phyloP scores from a whole-genome alignment of 1,284 basidiomycete genomes.

The Ganoderma multipileum region DNA sequence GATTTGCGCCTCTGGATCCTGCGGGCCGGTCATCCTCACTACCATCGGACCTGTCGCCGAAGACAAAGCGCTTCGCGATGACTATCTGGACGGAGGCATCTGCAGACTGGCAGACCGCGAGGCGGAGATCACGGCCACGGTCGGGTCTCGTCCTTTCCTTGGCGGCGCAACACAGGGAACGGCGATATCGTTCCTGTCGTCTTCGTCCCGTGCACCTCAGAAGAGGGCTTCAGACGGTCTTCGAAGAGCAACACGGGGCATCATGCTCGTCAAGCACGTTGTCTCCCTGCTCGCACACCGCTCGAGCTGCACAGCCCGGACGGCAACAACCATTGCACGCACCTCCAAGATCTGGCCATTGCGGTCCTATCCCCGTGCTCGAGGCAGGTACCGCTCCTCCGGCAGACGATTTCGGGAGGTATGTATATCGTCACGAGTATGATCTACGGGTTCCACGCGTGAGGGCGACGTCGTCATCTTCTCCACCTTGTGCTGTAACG shows the following conservation, averaged over 20 bases:
- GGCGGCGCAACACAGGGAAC: too few species aligned
- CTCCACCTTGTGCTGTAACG: constrained; percentile 74
- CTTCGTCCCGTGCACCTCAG: too few species aligned
- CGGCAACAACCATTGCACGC: constrained; percentile 17
- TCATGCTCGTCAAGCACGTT: constrained; percentile 53
- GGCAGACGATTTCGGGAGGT: constrained; percentile 48
- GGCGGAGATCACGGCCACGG: too few species aligned
- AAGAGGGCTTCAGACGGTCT: too few species aligned
- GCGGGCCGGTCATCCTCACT: too few species aligned
- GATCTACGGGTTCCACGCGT: constrained; percentile 79
- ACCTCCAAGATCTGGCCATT: constrained; percentile 43
- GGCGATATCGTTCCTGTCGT: too few species aligned
- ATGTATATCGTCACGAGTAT: constrained; percentile 48
- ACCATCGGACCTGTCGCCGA: too few species aligned
- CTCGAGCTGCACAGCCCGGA: not conserved
- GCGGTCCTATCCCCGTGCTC: constrained; percentile 67
- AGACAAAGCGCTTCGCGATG: too few species aligned
- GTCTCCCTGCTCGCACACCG: constrained; percentile 47
- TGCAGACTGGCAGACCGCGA: too few species aligned
- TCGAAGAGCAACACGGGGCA: constrained; percentile 69
- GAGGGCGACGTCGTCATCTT: constrained; percentile 79
- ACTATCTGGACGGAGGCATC: too few species aligned
- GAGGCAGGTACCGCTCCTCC: constrained; percentile 57
- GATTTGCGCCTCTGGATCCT: too few species aligned
- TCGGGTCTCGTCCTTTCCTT: too few species aligned